Evolutionary conservation across 2,329 filamentous ascomycete genomes (phyloP).

Genomic region (Anisogramma anomala): DNA sequence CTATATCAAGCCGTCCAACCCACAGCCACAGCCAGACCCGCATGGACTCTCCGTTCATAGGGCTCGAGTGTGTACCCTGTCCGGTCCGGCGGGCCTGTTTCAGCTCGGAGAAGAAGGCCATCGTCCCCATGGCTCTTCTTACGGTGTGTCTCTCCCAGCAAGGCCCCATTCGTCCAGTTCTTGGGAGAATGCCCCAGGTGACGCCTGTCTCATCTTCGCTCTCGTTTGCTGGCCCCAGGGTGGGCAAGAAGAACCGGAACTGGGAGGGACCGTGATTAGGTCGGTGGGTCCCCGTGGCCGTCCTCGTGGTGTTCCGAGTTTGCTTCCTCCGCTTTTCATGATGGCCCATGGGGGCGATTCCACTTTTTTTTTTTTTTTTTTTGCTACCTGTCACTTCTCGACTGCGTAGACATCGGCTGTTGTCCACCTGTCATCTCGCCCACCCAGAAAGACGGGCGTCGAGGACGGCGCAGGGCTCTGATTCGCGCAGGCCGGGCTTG

Average conservation of each 20-base stretch:
- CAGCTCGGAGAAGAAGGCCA: neutral
- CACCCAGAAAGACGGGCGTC: too few relatives aligned
- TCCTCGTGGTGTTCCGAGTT: neutral
- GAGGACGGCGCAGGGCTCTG: neutral
- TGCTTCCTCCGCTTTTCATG: neutral
- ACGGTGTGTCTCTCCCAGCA: constrained; percentile 4
- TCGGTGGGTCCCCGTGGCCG: neutral
- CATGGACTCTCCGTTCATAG: neutral
- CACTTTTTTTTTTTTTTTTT: neutral
- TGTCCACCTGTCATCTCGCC: neutral
- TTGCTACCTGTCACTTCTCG: neutral
- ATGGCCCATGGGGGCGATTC: neutral
- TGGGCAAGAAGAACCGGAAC: constrained; percentile 1
- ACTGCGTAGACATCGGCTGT: neutral
- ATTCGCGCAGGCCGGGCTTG: neutral
- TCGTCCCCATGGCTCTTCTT: neutral
- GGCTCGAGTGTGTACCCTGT: neutral
- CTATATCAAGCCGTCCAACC: too few relatives aligned
- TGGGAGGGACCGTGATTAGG: neutral
- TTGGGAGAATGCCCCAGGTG: constrained; percentile 7
- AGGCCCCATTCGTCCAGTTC: constrained; percentile 2
- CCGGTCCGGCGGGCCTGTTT: neutral
- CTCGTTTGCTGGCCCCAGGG: constrained; percentile 8
- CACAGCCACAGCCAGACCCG: neutral
- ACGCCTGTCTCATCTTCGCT: constrained; percentile 8